Percentiles rank a stretch among this genome's conserved stretches.
Evolutionary conservation across 345 rosid species (phyloP).

Genomic region (Boechera divaricarpa): DNA sequence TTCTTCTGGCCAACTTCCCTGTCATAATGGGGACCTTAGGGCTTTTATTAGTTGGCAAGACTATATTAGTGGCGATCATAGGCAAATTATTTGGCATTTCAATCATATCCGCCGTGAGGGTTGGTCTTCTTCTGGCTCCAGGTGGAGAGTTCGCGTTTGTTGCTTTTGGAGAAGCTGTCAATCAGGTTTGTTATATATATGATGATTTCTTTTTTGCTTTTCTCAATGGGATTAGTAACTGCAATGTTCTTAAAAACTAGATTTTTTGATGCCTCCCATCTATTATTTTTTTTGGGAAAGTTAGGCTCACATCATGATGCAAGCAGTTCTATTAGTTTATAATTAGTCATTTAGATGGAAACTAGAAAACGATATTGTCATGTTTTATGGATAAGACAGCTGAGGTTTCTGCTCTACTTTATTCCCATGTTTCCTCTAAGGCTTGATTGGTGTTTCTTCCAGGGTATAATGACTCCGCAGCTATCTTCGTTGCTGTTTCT

Average conservation of each 20-base stretch:
- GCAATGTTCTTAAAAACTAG: background rate
- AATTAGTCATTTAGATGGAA: background rate
- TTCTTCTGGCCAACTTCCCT: constrained; percentile 88
- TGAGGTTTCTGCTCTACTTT: background rate
- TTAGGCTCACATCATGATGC: constrained; percentile 1
- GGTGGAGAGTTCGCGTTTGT: constrained; percentile 99
- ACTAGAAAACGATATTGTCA: constrained; percentile 3
- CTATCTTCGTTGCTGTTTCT: constrained; percentile 93
- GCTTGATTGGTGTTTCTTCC: constrained; percentile 46
- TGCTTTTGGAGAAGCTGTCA: constrained; percentile 99
- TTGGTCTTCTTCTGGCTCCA: constrained; percentile 98
- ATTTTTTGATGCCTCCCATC: background rate
- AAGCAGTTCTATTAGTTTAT: constrained; percentile 12
- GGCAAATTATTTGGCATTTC: constrained; percentile 91
- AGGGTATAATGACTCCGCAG: constrained; percentile 97
- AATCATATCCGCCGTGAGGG: constrained; percentile 82
- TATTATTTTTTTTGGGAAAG: background rate
- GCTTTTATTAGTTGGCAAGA: constrained; percentile 87
- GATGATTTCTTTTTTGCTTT: background rate
- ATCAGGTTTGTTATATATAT: constrained; percentile 66
- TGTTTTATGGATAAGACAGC: constrained; percentile 1
- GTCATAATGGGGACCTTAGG: constrained; percentile 77
- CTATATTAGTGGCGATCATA: constrained; percentile 69
- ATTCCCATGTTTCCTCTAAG: constrained; percentile 11
- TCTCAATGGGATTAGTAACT: constrained; percentile 18